These are phyloP conservation scores for Picochlorum sp. DNA, from an alignment of 139 green algal genomes.

Conservation along the genomic window DNA sequence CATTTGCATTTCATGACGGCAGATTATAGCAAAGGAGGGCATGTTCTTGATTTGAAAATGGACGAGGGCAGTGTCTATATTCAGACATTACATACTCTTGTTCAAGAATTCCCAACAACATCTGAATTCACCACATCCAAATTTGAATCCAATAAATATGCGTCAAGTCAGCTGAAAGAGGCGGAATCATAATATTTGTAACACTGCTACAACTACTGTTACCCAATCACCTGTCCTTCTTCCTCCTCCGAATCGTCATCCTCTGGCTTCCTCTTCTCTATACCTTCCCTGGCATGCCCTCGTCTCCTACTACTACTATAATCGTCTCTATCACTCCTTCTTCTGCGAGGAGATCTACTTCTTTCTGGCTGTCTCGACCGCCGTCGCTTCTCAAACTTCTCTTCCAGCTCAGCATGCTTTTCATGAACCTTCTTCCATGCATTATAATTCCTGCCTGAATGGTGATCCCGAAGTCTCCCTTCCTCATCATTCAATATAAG, in stretches of 20 bases:
- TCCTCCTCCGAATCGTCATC: too few relatives aligned
- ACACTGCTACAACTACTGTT: too few relatives aligned
- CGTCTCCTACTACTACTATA: too few relatives aligned
- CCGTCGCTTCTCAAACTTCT: background rate
- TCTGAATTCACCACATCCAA: background rate
- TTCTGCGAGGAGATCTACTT: background rate
- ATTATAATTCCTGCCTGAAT: conserved; percentile 39
- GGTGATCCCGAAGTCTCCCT: conserved; percentile 38
- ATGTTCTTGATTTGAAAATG: conserved; percentile 3
- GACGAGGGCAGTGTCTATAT: background rate
- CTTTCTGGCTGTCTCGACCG: background rate
- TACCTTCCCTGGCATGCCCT: too few relatives aligned
- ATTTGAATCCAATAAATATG: too few relatives aligned
- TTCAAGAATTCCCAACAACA: background rate
- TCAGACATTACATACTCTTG: background rate
- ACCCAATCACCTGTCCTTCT: too few relatives aligned
- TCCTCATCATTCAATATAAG: conserved; percentile 50
- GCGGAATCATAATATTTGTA: too few relatives aligned
- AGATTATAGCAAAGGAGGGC: background rate
- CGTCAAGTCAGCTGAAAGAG: too few relatives aligned
- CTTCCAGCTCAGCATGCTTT: conserved; percentile 3
- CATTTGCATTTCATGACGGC: background rate
- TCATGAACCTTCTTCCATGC: conserved; percentile 34
- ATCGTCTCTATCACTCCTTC: too few relatives aligned
- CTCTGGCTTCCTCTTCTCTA: too few relatives aligned